Conservation (phyloP, 306 rosid species). For the Vachellia collinsii region DNA sequence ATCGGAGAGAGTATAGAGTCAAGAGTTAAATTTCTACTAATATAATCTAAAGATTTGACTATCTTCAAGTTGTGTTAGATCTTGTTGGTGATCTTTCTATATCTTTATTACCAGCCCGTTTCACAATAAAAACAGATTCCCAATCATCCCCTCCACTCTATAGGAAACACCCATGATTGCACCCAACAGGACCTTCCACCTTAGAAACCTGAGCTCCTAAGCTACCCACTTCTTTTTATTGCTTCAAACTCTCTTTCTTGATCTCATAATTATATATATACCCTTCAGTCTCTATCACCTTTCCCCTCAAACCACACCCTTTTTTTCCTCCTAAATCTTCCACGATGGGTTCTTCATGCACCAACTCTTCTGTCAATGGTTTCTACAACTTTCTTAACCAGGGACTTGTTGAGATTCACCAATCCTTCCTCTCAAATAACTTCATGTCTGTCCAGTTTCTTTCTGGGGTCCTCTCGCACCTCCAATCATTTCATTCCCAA, state of each 20-base stretch:
- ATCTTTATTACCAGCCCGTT: conserved; percentile 37
- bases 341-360: conserved; percentile 73
- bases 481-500: conserved; percentile 74
- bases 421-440: conserved; percentile 47
- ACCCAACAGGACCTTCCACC: conserved; percentile 68
- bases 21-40: too few species aligned
- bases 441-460: conserved; percentile 86
- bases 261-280: conserved; percentile 50
- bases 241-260: conserved; percentile 20
- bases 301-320: conserved; percentile 33
- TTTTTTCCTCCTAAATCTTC: conserved; percentile 11
- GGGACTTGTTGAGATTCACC: conserved; percentile 65
- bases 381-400: conserved; percentile 72
- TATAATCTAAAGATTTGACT: too few species aligned
- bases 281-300: conserved; percentile 57
- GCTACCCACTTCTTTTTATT: conserved; percentile 35
- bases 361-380: conserved; percentile 73
- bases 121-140: conserved; percentile 64
- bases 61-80: neutral
- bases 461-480: conserved; percentile 63
- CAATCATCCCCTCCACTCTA: conserved; percentile 82
- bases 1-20: too few species aligned
- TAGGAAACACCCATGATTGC: conserved; percentile 79
- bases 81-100: neutral
- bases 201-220: conserved; percentile 57